Evolutionary conservation across 345 rosid species (phyloP).

Genomic region (Gossypium stocksii): DNA sequence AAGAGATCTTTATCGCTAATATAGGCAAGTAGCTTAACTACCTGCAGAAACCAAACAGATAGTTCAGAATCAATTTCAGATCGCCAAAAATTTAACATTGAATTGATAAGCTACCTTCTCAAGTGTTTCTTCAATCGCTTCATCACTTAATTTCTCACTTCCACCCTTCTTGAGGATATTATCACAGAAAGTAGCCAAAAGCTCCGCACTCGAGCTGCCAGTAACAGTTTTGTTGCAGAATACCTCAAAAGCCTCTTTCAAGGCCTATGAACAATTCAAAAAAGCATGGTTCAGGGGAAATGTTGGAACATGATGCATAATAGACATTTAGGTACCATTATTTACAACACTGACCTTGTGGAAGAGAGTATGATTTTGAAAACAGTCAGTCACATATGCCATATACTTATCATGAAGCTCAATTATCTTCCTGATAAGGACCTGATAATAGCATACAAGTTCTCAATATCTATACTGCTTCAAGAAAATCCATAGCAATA

Average conservation of each 20-base stretch:
- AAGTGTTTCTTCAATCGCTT: constrained; percentile 59
- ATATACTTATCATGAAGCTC: constrained; percentile 69
- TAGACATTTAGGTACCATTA: neutral
- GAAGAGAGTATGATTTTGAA: constrained; percentile 59
- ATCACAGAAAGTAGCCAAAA: constrained; percentile 65
- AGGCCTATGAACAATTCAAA: constrained; percentile 36
- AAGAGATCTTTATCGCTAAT: constrained; percentile 42
- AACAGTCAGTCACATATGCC: constrained; percentile 51
- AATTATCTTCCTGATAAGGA: constrained; percentile 57
- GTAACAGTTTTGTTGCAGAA: constrained; percentile 59
- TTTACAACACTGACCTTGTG: constrained; percentile 44
- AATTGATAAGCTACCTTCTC: constrained; percentile 47
- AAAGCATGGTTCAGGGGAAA: neutral
- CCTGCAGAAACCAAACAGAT: constrained; percentile 41
- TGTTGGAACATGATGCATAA: neutral
- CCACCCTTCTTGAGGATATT: constrained; percentile 67
- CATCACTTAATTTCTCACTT: constrained; percentile 63
- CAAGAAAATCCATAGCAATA: neutral
- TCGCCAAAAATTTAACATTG: neutral
- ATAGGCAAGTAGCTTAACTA: constrained; percentile 65
- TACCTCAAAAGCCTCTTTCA: constrained; percentile 68
- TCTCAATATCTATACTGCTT: neutral
- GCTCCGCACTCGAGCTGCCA: constrained; percentile 63
- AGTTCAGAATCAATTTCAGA: constrained; percentile 11
- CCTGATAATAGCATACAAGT: constrained; percentile 36